phyloP scores from a whole-genome alignment of 345 rosid genomes.

The Eucalyptus pumila region DNA sequence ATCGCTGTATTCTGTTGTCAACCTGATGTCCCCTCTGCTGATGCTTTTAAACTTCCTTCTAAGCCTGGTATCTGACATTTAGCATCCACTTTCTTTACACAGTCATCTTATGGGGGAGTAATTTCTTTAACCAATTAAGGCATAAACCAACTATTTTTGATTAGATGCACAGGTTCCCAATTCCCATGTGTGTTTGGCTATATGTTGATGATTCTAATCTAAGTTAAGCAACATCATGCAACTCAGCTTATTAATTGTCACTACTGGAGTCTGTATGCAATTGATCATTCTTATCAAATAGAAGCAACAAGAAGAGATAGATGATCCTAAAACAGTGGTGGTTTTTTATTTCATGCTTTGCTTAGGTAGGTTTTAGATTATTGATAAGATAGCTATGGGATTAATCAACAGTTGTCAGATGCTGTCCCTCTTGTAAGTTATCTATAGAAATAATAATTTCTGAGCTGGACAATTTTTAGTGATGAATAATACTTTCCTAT shows the following conservation, averaged over 20 bases:
- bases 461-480: not conserved
- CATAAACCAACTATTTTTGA: not conserved
- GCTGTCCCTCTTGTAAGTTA: not conserved
- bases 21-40: not conserved
- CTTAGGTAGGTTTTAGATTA: not conserved
- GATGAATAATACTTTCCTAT: not conserved
- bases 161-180: not conserved
- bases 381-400: not conserved
- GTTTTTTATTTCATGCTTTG: not conserved
- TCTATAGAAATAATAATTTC: not conserved
- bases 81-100: not conserved
- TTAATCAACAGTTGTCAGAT: not conserved
- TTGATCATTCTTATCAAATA: not conserved
- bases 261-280: not conserved
- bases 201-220: not conserved
- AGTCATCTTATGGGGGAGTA: not conserved
- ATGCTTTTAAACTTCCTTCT: not conserved
- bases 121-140: not conserved
- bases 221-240: accelerated
- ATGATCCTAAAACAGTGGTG: not conserved
- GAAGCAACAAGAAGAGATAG: not conserved
- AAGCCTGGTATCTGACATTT: not conserved
- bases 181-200: not conserved
- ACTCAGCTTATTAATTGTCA: not conserved
- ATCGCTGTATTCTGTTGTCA: not conserved